These are phyloP conservation scores for Apophysomyces elegans DNA, from an alignment of 371 early-diverging fungal species.

Conservation along the genomic window DNA sequence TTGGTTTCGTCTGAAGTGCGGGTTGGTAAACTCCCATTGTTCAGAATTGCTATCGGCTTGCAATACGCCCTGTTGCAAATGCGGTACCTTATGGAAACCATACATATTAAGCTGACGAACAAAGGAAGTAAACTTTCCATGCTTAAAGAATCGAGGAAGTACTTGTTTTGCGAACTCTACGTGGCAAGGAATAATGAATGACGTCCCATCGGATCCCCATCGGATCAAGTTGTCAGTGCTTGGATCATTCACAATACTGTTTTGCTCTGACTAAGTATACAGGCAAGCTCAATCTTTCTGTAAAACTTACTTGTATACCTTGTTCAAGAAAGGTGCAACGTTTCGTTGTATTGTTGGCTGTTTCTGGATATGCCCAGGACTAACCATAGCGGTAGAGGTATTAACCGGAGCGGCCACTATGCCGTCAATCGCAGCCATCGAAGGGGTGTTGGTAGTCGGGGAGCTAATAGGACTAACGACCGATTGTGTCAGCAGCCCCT, in stretches of 20 bases:
- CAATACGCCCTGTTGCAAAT: constrained; percentile 78
- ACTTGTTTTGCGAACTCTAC: constrained; percentile 87
- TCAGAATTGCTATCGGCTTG: constrained; percentile 64
- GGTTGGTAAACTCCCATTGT: constrained; percentile 63
- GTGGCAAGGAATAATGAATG: constrained; percentile 70
- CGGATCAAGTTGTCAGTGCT: constrained; percentile 70
- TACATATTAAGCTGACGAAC: constrained; percentile 96
- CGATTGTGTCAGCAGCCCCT: background rate
- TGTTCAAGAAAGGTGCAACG: constrained; percentile 88
- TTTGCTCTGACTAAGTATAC: background rate
- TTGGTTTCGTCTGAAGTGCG: constrained; percentile 59
- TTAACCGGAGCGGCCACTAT: background rate
- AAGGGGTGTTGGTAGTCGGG: background rate
- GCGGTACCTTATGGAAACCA: constrained; percentile 84
- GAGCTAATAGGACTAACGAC: background rate
- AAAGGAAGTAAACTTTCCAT: constrained; percentile 92
- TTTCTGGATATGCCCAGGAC: constrained; percentile 8
- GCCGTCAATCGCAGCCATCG: constrained; percentile 2
- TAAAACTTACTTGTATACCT: constrained; percentile 72
- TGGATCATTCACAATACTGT: constrained; percentile 77
- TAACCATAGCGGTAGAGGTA: background rate
- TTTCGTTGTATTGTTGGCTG: constrained; percentile 32
- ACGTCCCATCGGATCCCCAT: constrained; percentile 80
- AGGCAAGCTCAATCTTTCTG: background rate
- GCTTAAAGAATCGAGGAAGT: constrained; percentile 89